Percentiles rank a stretch among this genome's conserved stretches.
These are phyloP conservation scores for Candida xyloterini DNA, from an alignment of 805 yeast genomes.

Conservation along the genomic window DNA sequence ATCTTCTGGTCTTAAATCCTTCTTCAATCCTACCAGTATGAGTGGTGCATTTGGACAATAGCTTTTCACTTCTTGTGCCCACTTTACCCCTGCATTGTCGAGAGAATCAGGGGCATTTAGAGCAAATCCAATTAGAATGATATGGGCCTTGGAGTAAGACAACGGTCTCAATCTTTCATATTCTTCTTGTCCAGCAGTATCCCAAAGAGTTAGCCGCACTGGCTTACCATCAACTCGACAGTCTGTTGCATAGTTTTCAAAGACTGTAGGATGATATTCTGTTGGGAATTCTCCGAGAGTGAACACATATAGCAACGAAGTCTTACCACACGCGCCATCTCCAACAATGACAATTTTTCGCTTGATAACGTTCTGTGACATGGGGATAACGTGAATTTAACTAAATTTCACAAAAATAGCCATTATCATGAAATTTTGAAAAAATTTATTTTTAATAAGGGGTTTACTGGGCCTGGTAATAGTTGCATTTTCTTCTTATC, in stretches of 20 bases:
- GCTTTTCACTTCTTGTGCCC: slow-evolving; percentile 80
- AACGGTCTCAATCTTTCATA: slow-evolving; percentile 86
- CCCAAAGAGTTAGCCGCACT: slow-evolving; percentile 88
- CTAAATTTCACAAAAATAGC: slow-evolving; percentile 4
- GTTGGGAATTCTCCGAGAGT: slow-evolving; percentile 91
- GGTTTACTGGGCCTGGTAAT: background rate
- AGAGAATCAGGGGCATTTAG: slow-evolving; percentile 81
- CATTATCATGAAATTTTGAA: slow-evolving; percentile 4
- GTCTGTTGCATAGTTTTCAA: slow-evolving; percentile 91
- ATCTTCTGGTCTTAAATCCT: slow-evolving; percentile 59
- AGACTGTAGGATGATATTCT: slow-evolving; percentile 90
- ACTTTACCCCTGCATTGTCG: slow-evolving; percentile 76
- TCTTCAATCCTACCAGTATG: slow-evolving; percentile 78
- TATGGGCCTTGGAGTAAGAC: slow-evolving; percentile 84
- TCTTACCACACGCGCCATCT: slow-evolving; percentile 94
- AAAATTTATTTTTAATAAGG: slow-evolving; percentile 5
- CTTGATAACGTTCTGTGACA: slow-evolving; percentile 37
- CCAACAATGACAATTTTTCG: slow-evolving; percentile 89
- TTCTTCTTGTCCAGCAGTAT: slow-evolving; percentile 96
- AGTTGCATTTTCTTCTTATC: background rate
- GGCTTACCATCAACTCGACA: slow-evolving; percentile 93
- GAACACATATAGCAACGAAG: slow-evolving; percentile 85
- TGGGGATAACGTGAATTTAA: background rate
- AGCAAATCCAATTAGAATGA: slow-evolving; percentile 82
- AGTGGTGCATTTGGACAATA: slow-evolving; percentile 81